phyloP scores from a whole-genome alignment of 2,329 filamentous ascomycete species.

The Fusarium irregulare region DNA sequence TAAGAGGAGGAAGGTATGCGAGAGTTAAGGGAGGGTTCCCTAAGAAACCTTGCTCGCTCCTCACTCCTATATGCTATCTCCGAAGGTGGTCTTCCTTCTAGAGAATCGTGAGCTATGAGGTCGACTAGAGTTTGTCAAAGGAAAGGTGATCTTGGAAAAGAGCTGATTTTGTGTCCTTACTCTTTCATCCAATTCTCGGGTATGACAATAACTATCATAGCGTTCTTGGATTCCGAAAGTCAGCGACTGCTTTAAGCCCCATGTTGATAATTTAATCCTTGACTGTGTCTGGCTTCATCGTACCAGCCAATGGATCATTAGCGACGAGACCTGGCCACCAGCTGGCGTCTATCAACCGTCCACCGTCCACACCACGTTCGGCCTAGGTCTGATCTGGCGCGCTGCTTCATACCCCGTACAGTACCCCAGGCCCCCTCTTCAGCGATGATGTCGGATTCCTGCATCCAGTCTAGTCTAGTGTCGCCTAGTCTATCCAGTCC shows the following conservation, averaged over 20 bases:
- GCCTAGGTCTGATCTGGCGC: conserved; percentile 5
- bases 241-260: conserved; percentile 11
- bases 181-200: not conserved
- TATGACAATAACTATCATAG: not conserved
- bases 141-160: not conserved
- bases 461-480: not conserved
- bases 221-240: not conserved
- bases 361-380: conserved; percentile 40
- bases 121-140: not conserved
- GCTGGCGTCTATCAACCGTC: conserved; percentile 40
- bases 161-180: not conserved
- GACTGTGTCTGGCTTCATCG: conserved; percentile 25
- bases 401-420: not conserved
- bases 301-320: conserved; percentile 33
- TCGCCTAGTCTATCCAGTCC: not conserved
- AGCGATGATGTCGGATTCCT: conserved; percentile 12
- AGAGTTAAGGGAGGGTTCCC: conserved; percentile 19
- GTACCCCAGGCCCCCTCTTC: conserved; percentile 24
- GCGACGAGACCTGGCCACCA: conserved; percentile 25
- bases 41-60: conserved; percentile 15
- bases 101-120: not conserved
- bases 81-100: not conserved
- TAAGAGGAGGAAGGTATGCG: conserved; percentile 5
- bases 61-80: not conserved
- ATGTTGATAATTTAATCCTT: conserved; percentile 31